Conservation (phyloP, 495 filamentous ascomycete genomes). For the Pseudoneurospora amorphoporcata region DNA sequence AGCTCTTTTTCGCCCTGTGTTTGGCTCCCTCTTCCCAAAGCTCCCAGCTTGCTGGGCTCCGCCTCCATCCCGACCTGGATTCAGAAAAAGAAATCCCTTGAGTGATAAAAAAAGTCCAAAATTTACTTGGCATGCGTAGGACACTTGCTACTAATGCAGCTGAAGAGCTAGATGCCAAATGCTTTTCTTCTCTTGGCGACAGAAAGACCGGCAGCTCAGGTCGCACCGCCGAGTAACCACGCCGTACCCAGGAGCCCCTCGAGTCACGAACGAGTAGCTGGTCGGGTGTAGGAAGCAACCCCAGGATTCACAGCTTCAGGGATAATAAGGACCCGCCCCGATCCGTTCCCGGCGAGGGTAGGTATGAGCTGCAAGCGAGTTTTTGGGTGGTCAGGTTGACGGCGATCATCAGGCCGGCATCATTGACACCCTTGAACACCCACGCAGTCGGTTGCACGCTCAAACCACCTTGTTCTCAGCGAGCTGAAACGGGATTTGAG, state of each 20-base stretch:
- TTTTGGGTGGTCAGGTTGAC: not conserved
- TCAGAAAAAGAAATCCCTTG: not conserved
- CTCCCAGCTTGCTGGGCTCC: not conserved
- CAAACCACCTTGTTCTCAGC: not conserved
- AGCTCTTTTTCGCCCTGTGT: not conserved
- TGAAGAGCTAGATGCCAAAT: not conserved
- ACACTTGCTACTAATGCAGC: not conserved
- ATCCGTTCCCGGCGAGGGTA: not conserved
- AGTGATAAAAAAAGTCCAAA: not conserved
- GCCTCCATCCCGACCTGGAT: not conserved
- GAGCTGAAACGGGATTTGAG: not conserved
- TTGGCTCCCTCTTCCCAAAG: not conserved
- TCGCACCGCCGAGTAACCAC: not conserved
- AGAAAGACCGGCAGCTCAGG: not conserved
- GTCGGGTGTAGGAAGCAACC: not conserved
- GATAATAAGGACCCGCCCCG: not conserved
- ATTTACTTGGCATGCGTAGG: not conserved
- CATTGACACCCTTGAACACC: not conserved
- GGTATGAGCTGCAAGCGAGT: not conserved
- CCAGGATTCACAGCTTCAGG: not conserved
- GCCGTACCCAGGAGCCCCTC: not conserved
- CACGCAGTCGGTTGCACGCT: not conserved
- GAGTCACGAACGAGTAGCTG: not conserved
- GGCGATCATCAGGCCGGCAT: not conserved
- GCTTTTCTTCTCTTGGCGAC: not conserved